A percentile compares a stretch with the other conserved stretches of the same genome.
Conservation (phyloP, 2,329 filamentous ascomycete genomes). For the Sarocladium brachiariae region DNA sequence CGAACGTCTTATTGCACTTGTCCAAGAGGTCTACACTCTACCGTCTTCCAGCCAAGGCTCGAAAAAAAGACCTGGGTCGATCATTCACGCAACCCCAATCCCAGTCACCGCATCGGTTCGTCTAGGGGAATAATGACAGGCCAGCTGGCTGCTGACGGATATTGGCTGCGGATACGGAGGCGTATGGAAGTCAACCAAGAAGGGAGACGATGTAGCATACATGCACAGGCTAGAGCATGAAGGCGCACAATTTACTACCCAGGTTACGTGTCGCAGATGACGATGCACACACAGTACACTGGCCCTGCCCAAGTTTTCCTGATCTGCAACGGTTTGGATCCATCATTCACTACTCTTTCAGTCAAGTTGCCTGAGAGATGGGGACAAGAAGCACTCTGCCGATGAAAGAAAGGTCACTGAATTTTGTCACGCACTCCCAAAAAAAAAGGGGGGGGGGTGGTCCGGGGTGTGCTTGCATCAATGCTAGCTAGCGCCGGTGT, state of each 20-base stretch:
- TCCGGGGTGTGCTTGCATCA: background rate
- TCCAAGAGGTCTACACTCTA: background rate
- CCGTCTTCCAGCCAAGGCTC: background rate
- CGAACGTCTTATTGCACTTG: slow-evolving; percentile 4
- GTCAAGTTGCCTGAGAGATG: no score
- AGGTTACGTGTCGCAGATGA: no score
- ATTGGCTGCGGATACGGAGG: slow-evolving; percentile 5
- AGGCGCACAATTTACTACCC: no score
- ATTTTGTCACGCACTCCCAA: no score
- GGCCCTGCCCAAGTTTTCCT: no score
- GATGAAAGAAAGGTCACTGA: background rate
- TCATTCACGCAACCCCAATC: background rate
- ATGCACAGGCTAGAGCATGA: no score
- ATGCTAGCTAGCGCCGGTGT: slow-evolving; percentile 9
- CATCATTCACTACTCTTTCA: no score
- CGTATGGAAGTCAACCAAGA: background rate
- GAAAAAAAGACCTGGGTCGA: slow-evolving; percentile 3
- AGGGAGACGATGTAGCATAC: no score
- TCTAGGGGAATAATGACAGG: background rate
- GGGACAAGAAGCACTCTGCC: background rate
- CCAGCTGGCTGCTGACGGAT: background rate
- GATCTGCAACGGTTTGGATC: no score
- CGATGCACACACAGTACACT: no score
- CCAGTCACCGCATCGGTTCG: background rate
- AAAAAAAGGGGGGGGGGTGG: no score